These are phyloP conservation scores for Russula sp. DNA, from an alignment of 768 basidiomycete species.

Conservation along the genomic window DNA sequence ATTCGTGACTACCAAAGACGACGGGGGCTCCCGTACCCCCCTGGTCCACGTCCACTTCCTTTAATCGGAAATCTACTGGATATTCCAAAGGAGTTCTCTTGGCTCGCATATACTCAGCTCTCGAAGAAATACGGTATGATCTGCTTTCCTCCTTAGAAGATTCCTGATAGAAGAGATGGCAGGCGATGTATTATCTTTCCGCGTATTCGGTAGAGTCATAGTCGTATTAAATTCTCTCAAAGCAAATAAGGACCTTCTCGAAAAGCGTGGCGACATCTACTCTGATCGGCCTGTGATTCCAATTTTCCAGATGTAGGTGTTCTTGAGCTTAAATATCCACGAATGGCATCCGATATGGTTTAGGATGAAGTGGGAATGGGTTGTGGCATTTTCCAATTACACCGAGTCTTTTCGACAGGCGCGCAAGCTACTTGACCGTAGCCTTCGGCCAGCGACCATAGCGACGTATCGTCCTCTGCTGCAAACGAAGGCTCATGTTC, in stretches of 20 bases:
- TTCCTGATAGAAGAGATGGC: neutral
- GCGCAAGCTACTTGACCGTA: conserved; percentile 4
- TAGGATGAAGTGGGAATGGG: conserved; percentile 8
- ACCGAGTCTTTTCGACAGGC: neutral
- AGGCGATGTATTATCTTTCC: conserved; percentile 18
- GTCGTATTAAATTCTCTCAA: conserved; percentile 9
- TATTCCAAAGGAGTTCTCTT: conserved; percentile 18
- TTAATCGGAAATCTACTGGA: conserved; percentile 14
- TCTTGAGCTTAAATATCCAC: neutral
- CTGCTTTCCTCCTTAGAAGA: neutral
- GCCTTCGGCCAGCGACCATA: neutral
- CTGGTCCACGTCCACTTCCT: conserved; percentile 16
- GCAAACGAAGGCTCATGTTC: neutral
- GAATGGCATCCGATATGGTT: neutral
- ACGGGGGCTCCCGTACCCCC: conserved; percentile 10
- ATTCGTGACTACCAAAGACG: conserved; percentile 9
- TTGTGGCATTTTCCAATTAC: neutral
- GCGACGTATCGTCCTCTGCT: neutral
- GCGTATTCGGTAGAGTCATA: conserved; percentile 5
- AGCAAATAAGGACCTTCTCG: conserved; percentile 12
- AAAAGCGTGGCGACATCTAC: conserved; percentile 13
- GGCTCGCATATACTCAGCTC: conserved; percentile 6
- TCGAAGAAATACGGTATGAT: conserved; percentile 12
- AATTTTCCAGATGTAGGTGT: neutral
- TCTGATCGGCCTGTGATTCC: conserved; percentile 13